Percentiles rank a stretch among this genome's conserved stretches.
phyloP scores from a whole-genome alignment of 1,284 basidiomycete genomes.

The Apiotrichum domesticum region DNA sequence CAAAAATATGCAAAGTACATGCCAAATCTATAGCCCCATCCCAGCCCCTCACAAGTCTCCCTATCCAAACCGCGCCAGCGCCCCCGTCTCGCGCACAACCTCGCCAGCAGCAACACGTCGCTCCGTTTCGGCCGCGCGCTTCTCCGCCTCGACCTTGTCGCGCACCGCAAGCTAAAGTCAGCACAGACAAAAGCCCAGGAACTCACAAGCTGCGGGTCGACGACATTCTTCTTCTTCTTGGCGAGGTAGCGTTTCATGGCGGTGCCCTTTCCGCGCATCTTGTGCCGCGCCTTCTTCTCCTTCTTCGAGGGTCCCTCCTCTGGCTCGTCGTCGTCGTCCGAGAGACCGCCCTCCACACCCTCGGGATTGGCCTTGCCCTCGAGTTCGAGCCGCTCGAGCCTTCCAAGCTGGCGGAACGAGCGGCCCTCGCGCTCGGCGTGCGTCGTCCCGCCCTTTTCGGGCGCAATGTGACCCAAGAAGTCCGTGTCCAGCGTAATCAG shows the following conservation, averaged over 20 bases:
- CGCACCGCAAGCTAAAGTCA: constrained; percentile 28
- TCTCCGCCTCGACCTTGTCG: constrained; percentile 31
- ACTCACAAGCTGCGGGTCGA: constrained; percentile 76
- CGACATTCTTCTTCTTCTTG: constrained; percentile 79
- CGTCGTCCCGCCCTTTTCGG: constrained; percentile 54
- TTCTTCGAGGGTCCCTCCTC: constrained; percentile 28
- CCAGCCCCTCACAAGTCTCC: neutral
- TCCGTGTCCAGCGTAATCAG: constrained; percentile 88
- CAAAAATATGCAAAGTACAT: too few species aligned
- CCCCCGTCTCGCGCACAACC: constrained; percentile 32
- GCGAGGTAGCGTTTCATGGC: constrained; percentile 76
- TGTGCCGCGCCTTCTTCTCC: constrained; percentile 56
- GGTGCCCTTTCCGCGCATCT: constrained; percentile 78
- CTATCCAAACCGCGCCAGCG: constrained; percentile 30
- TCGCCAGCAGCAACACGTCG: constrained; percentile 22
- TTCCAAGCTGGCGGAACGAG: constrained; percentile 64
- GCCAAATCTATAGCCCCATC: too few species aligned
- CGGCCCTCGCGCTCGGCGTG: constrained; percentile 52
- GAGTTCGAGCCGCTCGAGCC: constrained; percentile 64
- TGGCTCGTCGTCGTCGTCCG: constrained; percentile 38
- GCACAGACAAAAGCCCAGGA: neutral
- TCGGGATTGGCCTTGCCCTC: constrained; percentile 58
- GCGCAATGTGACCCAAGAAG: constrained; percentile 65
- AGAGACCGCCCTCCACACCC: constrained; percentile 18
- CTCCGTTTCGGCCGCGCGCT: constrained; percentile 26